Evolutionary conservation across 1,139 yeast species (phyloP).

Genomic region (Maudiozyma humilis): DNA sequence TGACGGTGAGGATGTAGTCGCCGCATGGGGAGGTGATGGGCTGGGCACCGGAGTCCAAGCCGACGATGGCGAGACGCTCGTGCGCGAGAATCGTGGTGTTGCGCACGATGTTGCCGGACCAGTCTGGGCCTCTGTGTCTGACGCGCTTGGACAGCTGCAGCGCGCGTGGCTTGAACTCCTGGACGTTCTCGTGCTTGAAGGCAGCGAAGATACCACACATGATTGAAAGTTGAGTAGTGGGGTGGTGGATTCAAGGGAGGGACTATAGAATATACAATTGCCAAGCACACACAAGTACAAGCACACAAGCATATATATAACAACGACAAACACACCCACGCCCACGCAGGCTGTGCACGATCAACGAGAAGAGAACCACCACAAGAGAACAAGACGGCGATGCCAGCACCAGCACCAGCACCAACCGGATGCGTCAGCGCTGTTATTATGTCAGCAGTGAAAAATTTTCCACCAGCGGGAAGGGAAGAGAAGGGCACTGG

Average conservation of each 20-base stretch:
- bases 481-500: not conserved
- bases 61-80: slow-evolving; percentile 94
- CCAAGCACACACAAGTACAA: not conserved
- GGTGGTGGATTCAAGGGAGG: no score
- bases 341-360: no score
- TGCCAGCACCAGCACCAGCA: no score
- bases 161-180: slow-evolving; percentile 77
- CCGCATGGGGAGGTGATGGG: slow-evolving; percentile 82
- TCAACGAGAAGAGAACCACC: no score
- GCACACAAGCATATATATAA: not conserved
- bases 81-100: slow-evolving; percentile 79
- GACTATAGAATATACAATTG: no score
- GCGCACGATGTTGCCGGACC: slow-evolving; percentile 83
- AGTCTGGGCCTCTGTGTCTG: slow-evolving; percentile 98
- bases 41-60: slow-evolving; percentile 94
- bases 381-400: no score
- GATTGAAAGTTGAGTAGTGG: slow-evolving; percentile 4
- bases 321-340: no score
- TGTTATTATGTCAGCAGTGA: no score
- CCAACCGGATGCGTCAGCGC: no score
- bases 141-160: slow-evolving; percentile 82
- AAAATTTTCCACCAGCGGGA: not conserved
- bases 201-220: slow-evolving; percentile 99
- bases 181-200: slow-evolving; percentile 70
- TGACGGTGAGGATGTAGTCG: slow-evolving; percentile 69